Evolutionary conservation across 345 rosid species (phyloP).

Genomic region (Murraya koenigii): DNA sequence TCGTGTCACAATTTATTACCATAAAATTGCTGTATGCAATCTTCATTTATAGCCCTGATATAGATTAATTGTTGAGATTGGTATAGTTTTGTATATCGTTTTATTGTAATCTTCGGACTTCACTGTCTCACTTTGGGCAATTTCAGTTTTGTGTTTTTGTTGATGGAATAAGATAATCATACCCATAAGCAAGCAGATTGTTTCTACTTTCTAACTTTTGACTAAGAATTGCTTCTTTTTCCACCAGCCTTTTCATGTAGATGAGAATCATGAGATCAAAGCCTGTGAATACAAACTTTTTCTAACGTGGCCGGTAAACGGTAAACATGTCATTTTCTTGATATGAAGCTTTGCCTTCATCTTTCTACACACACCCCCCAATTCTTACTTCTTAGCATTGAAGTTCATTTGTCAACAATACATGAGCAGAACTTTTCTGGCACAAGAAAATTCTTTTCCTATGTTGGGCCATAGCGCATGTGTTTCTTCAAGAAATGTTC

Average conservation of each 20-base stretch:
- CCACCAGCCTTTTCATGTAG: not conserved
- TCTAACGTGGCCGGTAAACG: not conserved
- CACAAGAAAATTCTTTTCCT: not conserved
- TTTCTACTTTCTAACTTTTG: not conserved
- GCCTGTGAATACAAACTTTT: not conserved
- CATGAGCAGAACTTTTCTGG: not conserved
- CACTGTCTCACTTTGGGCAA: not conserved
- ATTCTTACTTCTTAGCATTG: not conserved
- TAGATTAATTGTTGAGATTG: not conserved
- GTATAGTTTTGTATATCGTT: not conserved
- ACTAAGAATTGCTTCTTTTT: not conserved
- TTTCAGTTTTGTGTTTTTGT: too few species aligned
- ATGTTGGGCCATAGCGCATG: not conserved
- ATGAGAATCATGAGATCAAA: not conserved
- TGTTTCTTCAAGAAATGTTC: not conserved
- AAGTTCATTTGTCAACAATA: not conserved
- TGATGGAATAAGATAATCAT: not conserved
- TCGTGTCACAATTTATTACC: not conserved
- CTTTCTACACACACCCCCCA: not conserved
- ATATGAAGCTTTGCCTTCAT: not conserved
- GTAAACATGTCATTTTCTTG: not conserved
- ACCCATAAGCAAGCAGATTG: not conserved
- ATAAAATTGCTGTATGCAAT: too few species aligned
- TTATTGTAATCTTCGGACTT: not conserved
- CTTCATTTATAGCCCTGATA: not conserved